Evolutionary conservation across 1,284 basidiomycete species (phyloP), one percentile per base, ranked within the genome.

Genomic region (Heterobasidion irregulare): DNA sequence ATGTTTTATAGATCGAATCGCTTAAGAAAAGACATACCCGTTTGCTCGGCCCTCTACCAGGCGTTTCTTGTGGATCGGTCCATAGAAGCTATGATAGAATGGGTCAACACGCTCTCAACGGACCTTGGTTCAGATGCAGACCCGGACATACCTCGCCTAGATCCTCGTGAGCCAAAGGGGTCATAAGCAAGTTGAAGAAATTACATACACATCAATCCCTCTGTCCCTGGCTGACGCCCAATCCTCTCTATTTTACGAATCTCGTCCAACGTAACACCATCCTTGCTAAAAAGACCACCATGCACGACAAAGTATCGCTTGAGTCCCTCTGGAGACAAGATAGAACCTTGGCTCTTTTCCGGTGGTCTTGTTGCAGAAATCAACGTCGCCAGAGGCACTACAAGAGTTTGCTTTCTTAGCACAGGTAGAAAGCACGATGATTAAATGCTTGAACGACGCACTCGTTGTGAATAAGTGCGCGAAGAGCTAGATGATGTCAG

Each of bases 281-380:
- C 97, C 66, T 91, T 90, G 70, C 92, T 94, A 75, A 98, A 98
- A 12, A 98, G 79, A 10, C 97, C 97, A 32, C 94, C 94, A 66
- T 99, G 97, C 2, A 97, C 93, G 60, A 99, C 86, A 65, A 98
- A 98, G 74, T 89, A 98, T 36, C 95, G 85, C 70, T 95, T 97
- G 53, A 76, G 70, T 12, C 93, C 93, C 55, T 91, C 77, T 2
- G 86, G 80, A n/a, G 89, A 91, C 10, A 98, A 75, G 58, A 98
- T 96, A 1, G 75, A 72, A 33, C 72, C 71, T 56, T 65, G 64
- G 41, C 63, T 70, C 54, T 72, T 69, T 58, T 61, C 62, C 50
- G 84, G 91, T 2, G 81, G 74, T 62, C 83, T 76, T 1, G 89
- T 85, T 8, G 91, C 84, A 58, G 77, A 82, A 47, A 99, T 73